Conservation (phyloP, 2,329 filamentous ascomycete species). For the Rhynchosporium secalis region DNA sequence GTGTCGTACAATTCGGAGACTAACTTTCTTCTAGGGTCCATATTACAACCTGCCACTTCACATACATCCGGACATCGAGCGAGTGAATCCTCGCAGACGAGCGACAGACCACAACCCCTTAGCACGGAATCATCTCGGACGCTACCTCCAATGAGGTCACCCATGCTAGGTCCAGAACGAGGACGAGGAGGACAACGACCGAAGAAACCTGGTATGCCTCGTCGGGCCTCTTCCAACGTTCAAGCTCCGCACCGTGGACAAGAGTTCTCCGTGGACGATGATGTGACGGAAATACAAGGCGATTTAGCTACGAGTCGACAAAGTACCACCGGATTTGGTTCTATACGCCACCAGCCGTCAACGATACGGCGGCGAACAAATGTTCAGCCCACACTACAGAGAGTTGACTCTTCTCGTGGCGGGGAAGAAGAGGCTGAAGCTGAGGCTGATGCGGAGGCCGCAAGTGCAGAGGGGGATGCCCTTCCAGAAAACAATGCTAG, state of each 20-base stretch:
- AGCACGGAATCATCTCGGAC: conserved; percentile 38
- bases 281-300: conserved; percentile 74
- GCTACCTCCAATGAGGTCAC: conserved; percentile 34
- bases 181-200: conserved; percentile 40
- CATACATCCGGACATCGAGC: conserved; percentile 30
- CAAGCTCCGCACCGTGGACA: conserved; percentile 77
- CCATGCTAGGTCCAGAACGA: conserved; percentile 39
- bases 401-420: conserved; percentile 50
- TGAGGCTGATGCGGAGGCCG: conserved; percentile 24
- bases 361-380: conserved; percentile 51
- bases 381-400: conserved; percentile 47
- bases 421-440: conserved; percentile 43
- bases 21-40: conserved; percentile 33
- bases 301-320: conserved; percentile 51
- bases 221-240: conserved; percentile 71
- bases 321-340: conserved; percentile 44
- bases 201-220: conserved; percentile 68
- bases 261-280: conserved; percentile 90
- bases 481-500: conserved; percentile 20
- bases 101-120: conserved; percentile 34
- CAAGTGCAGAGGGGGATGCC: conserved; percentile 25
- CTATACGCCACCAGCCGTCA: conserved; percentile 49
- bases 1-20: conserved; percentile 11
- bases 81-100: conserved; percentile 34
- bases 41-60: conserved; percentile 22